Base-by-base conservation (phyloP, 208 protist genomes). In the Phytomonas serpens region DNA sequence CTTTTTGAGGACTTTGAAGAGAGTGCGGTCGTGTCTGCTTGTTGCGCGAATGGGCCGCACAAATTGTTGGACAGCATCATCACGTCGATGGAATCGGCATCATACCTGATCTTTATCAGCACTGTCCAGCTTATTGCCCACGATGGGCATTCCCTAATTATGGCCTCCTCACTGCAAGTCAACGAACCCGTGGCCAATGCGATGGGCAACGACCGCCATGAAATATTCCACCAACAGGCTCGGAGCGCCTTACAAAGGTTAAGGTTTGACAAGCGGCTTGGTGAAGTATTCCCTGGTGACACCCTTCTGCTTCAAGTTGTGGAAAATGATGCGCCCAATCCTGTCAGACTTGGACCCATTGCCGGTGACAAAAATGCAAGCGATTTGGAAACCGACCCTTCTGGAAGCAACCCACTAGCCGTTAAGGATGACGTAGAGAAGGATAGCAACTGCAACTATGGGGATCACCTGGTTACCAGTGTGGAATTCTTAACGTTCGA, bases 401-500 rank as follows among this genome's bases (percentile, higher is more conserved):
- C 40, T 47, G 16, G 40, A 3, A 47, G 9, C 40, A 47, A 19
- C 40, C 4, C 14, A 16, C 13, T 47, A 3, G 14, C 40, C 9
- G 9, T 47, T 47, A 40, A 40, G 4, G 37, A 40, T 13, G 14
- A 47, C 40, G 3, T 2, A 2, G 40, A 47, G 6, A 47, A 11
- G 14, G 40, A 47, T 47, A 47, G 3, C 40, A 19, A 11, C 9
- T 47, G 14, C 40, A 19, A 19, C 40, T 47, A 47, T 19, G 40
- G 40, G 14, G 40, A 47, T 47, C 40, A 47, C 34, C 69, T 57
- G 69, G 77, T 77, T 32, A 73, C 75, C 16, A 73, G 79, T 57
- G 73, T 81, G n/a, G 78, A 84, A 65, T 89, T 91, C 61, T 29
- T 90, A 16, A 80, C 84, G 0, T 77, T 85, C 68, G 85, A 91